Percentiles rank a stretch among this genome's conserved stretches.
Evolutionary conservation across 306 rosid genomes (phyloP).

Genomic region (Lithocarpus polystachyus): DNA sequence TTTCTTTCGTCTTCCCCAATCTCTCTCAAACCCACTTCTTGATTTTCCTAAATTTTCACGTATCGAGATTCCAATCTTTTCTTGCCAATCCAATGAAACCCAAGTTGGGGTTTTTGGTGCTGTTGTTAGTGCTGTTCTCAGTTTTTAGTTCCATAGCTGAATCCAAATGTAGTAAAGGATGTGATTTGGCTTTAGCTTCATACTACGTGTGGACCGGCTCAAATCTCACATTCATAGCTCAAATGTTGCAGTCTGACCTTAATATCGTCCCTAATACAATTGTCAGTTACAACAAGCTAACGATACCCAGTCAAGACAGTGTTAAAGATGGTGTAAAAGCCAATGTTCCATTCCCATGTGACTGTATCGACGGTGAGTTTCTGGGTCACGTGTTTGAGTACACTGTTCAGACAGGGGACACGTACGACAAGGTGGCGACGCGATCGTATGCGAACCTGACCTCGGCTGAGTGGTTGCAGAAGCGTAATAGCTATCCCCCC

Average conservation of each 20-base stretch:
- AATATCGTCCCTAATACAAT: not conserved
- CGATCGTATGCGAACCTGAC: slow-evolving; percentile 42
- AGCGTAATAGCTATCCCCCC: slow-evolving; percentile 30
- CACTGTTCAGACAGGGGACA: slow-evolving; percentile 24
- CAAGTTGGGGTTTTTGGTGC: slow-evolving; percentile 15
- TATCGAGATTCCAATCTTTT: not conserved
- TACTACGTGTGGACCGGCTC: slow-evolving; percentile 11
- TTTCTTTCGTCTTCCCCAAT: not conserved
- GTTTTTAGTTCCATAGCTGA: slow-evolving; percentile 26
- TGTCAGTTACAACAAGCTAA: slow-evolving; percentile 28
- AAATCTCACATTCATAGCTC: not conserved
- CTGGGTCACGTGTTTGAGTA: slow-evolving; percentile 59
- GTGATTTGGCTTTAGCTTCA: slow-evolving; percentile 69
- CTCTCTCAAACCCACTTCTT: not conserved
- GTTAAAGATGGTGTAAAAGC: not conserved
- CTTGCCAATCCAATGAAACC: slow-evolving; percentile 38
- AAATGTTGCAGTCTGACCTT: slow-evolving; percentile 21
- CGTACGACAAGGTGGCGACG: slow-evolving; percentile 39
- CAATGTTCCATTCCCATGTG: slow-evolving; percentile 58
- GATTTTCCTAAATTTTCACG: not conserved
- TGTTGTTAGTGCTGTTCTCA: slow-evolving; percentile 18
- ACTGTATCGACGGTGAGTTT: slow-evolving; percentile 43
- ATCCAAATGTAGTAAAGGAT: slow-evolving; percentile 47
- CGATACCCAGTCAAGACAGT: slow-evolving; percentile 1
- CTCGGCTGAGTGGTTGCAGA: slow-evolving; percentile 33